Evolutionary conservation across 192 early-diverging fungal genomes (phyloP).

Genomic region (Hyaloraphidium curvatum): DNA sequence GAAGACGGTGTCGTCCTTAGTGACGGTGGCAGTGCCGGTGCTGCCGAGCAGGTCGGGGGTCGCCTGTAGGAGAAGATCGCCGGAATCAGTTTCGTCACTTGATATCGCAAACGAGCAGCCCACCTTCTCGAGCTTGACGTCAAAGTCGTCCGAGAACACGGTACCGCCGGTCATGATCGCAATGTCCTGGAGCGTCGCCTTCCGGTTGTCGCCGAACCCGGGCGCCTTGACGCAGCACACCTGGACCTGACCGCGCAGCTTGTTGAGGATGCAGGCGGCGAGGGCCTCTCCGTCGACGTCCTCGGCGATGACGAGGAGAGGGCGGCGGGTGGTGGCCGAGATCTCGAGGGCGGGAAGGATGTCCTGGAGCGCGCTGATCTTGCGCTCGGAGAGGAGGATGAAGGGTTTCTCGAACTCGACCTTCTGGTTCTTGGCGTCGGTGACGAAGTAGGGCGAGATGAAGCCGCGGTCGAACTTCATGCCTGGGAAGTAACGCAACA

Average conservation of each 20-base stretch:
- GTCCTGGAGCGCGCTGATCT: constrained; percentile 90
- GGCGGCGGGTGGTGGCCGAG: constrained; percentile 82
- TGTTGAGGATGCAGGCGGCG: constrained; percentile 98
- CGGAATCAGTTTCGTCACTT: not conserved
- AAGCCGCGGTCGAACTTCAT: constrained; percentile 99
- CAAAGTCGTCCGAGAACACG: constrained; percentile 93
- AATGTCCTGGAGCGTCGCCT: constrained; percentile 93
- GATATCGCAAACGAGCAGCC: not conserved
- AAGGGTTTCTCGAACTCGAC: constrained; percentile 99
- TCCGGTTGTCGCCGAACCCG: constrained; percentile 99
- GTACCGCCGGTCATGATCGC: constrained; percentile 90
- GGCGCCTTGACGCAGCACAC: constrained; percentile 98
- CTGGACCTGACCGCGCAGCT: constrained; percentile 93
- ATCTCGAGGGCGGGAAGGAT: constrained; percentile 90
- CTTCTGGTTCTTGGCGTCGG: constrained; percentile 94
- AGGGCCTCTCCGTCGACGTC: constrained; percentile 99
- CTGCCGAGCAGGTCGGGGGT: constrained; percentile 80
- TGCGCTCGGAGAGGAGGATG: constrained; percentile 94
- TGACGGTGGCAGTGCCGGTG: constrained; percentile 72
- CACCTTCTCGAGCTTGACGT: constrained; percentile 88
- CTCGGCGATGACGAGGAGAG: constrained; percentile 93
- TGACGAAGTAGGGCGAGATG: constrained; percentile 99
- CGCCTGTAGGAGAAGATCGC: constrained; percentile 12
- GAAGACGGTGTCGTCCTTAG: constrained; percentile 98
- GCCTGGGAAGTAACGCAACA: constrained; percentile 12